Percentiles rank a stretch among this genome's conserved stretches.
phyloP scores from a whole-genome alignment of 164 flowering plant genomes.

The Berberis thunbergii region DNA sequence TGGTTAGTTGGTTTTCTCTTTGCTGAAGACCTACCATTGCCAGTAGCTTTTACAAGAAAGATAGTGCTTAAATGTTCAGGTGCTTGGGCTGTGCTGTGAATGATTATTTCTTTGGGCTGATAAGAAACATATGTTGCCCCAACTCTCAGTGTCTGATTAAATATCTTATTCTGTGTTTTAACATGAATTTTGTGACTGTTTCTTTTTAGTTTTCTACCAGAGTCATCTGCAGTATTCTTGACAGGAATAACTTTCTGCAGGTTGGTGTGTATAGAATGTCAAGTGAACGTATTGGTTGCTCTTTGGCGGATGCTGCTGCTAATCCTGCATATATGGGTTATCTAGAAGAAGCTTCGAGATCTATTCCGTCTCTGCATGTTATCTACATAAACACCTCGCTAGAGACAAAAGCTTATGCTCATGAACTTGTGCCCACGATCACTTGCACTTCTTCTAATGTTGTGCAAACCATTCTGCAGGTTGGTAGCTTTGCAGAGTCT shows the following conservation, averaged over 20 bases:
- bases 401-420: conserved; percentile 91
- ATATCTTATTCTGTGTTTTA: too few species aligned
- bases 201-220: too few species aligned
- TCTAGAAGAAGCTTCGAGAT: conserved; percentile 55
- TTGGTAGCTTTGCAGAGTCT: conserved; percentile 15
- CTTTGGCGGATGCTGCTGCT: conserved; percentile 96
- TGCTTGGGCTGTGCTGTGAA: too few species aligned
- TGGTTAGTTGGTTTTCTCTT: too few species aligned
- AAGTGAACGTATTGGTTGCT: conserved; percentile 80
- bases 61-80: too few species aligned
- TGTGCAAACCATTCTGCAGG: conserved; percentile 92
- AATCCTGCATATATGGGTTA: conserved; percentile 67
- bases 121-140: too few species aligned
- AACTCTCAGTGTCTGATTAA: too few species aligned
- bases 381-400: conserved; percentile 86
- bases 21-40: too few species aligned
- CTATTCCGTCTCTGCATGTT: conserved; percentile 81
- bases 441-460: conserved; percentile 98
- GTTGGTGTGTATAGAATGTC: conserved; percentile 99
- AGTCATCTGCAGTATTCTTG: not conserved
- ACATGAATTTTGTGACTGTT: too few species aligned
- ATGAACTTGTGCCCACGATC: conserved; percentile 92
- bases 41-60: too few species aligned
- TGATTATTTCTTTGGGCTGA: too few species aligned
- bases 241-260: conserved; percentile 32